Conservation (phyloP, 306 rosid species). For the Geum urbanum region DNA sequence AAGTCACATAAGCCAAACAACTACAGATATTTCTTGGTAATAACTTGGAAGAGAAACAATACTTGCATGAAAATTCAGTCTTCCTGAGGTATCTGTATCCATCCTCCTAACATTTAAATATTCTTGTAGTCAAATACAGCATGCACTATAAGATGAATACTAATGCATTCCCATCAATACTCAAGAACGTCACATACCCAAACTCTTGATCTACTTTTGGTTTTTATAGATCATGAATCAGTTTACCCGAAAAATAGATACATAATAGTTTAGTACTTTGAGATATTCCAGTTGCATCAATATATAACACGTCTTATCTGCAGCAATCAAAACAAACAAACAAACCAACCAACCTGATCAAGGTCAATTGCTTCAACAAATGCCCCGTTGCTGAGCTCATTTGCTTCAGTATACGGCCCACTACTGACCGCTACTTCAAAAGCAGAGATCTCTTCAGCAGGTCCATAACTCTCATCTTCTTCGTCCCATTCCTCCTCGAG, state of each 20-base stretch:
- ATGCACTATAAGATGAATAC: background rate
- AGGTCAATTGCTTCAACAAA: conserved; percentile 43
- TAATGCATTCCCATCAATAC: background rate
- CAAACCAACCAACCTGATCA: conserved; percentile 46
- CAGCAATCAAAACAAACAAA: background rate
- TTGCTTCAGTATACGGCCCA: conserved; percentile 31
- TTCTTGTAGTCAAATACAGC: background rate
- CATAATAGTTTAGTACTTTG: background rate
- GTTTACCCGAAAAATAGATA: background rate
- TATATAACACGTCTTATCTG: background rate
- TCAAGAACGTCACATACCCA: background rate
- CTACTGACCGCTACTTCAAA: conserved; percentile 14
- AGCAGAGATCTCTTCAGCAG: conserved; percentile 23
- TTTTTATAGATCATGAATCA: background rate
- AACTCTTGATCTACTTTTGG: background rate
- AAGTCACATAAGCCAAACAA: background rate
- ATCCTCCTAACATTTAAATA: background rate
- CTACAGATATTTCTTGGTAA: background rate
- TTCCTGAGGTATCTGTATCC: background rate
- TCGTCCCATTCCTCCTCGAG: conserved; percentile 85
- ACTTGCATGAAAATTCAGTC: background rate
- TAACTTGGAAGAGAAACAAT: background rate
- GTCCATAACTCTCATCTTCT: conserved; percentile 35
- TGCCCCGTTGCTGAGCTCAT: conserved; percentile 26
- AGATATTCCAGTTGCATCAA: background rate